Evolutionary conservation across 495 filamentous ascomycete genomes (phyloP), one percentile per base, ranked within the genome.

Genomic region (Podospora tetraspora): DNA sequence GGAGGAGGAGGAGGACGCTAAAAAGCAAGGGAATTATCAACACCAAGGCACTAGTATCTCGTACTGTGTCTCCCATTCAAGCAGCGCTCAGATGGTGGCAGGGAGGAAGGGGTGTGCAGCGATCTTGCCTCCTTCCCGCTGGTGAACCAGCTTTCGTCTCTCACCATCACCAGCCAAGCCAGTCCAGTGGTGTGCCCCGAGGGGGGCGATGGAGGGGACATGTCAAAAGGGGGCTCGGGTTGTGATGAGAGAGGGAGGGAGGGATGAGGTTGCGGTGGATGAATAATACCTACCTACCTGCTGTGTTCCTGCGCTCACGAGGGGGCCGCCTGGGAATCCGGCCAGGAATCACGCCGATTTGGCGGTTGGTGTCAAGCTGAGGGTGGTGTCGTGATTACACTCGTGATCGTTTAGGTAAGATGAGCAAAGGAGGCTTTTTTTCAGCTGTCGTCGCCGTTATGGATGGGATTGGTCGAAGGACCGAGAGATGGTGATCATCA

Each of bases 301-400:
- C 16, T 52, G 43, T 52, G 43, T 52, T 52, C 43, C 43, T 52
- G 43, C 27, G 43, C 23, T 27, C 27, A 62, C 27, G 61, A 32
- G 61, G 30, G 59, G 16, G 12, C 12, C 24, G 24, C n/a, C 9
- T 32, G 8, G 59, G 32, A 34, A 34, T 12, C 59, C 3, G 19
- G 21, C 37, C 23, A 32, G 67, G 67, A 68, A 68, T 68, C 43
- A 59, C 61, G 56, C 67, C 67, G 67, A 68, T 68, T 68, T 68
- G 67, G 61, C 27, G 62, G 61, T 56, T 27, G 52, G 11, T 32
- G 57, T 21, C 16, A 9, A 13, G 23, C 25, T 58, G 56, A 21
- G 32, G 32, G 10, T 29, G 21, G 16, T 56, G 21, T 30, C 34
- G 34, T 24, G 37, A 23, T 22, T 64, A 23, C 62, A 64, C 22